phyloP scores from a whole-genome alignment of 257 asterid species.

The Apocynum venetum region DNA sequence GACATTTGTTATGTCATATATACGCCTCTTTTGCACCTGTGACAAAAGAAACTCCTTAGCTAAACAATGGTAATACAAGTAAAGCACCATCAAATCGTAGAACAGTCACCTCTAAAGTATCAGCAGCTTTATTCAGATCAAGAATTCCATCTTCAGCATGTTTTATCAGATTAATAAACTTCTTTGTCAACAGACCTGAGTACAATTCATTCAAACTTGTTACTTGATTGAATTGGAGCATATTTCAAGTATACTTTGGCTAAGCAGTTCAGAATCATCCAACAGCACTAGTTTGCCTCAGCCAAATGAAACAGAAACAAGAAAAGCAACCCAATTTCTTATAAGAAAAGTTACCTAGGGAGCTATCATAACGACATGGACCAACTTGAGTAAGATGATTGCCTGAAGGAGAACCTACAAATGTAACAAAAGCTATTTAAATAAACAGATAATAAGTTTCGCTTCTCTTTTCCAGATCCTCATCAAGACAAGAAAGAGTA shows the following conservation, averaged over 20 bases:
- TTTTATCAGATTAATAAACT: constrained; percentile 82
- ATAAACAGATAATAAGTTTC: constrained; percentile 3
- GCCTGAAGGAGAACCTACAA: constrained; percentile 81
- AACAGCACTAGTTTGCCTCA: background rate
- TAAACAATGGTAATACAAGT: constrained; percentile 13
- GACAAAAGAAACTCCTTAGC: constrained; percentile 27
- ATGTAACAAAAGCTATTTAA: constrained; percentile 7
- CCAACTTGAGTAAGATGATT: constrained; percentile 76
- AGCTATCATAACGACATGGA: constrained; percentile 94
- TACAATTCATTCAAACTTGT: background rate
- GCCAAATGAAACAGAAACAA: background rate
- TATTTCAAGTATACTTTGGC: background rate
- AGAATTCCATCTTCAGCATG: constrained; percentile 95
- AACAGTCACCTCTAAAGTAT: constrained; percentile 71
- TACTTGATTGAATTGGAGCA: background rate
- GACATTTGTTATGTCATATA: constrained; percentile 94
- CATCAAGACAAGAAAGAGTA: background rate
- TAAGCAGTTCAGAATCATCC: background rate
- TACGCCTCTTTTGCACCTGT: constrained; percentile 98
- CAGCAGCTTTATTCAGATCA: constrained; percentile 95
- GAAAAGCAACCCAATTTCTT: background rate
- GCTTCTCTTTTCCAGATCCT: background rate
- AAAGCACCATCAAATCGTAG: constrained; percentile 20
- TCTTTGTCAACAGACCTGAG: constrained; percentile 88
- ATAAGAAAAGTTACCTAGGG: constrained; percentile 59